Evolutionary conservation across 164 flowering plant genomes (phyloP).

Genomic region (Nymphaea thermarum): DNA sequence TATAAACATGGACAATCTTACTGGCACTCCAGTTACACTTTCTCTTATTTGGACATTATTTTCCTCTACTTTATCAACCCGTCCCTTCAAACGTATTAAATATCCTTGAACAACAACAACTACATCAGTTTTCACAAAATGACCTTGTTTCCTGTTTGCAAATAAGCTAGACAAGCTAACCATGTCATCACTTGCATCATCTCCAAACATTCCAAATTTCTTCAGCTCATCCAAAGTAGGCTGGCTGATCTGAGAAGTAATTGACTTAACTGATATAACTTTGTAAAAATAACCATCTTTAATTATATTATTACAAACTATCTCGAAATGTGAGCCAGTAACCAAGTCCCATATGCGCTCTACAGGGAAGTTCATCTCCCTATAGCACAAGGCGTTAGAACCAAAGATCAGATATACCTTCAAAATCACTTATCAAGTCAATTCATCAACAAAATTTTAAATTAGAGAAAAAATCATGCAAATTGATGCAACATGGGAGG

Average conservation of each 20-base stretch:
- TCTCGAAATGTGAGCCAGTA: slow-evolving; percentile 68
- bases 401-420: neutral
- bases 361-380: slow-evolving; percentile 77
- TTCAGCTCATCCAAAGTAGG: slow-evolving; percentile 94
- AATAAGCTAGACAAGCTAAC: slow-evolving; percentile 64
- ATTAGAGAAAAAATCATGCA: slow-evolving; percentile 31
- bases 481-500: slow-evolving; percentile 86
- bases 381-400: too few relatives aligned
- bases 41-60: slow-evolving; percentile 76
- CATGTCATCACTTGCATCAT: slow-evolving; percentile 64
- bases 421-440: neutral
- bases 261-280: slow-evolving; percentile 69
- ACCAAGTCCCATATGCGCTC: slow-evolving; percentile 62
- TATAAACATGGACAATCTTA: slow-evolving; percentile 25
- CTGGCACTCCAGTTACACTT: slow-evolving; percentile 67
- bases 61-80: slow-evolving; percentile 97
- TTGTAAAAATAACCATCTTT: slow-evolving; percentile 81
- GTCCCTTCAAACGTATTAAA: slow-evolving; percentile 78
- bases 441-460: neutral
- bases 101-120: slow-evolving; percentile 88
- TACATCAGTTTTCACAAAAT: slow-evolving; percentile 89
- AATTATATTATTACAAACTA: slow-evolving; percentile 59
- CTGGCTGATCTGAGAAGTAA: slow-evolving; percentile 60
- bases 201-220: slow-evolving; percentile 71
- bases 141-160: slow-evolving; percentile 87